Base-by-base conservation (phyloP, 805 yeast species). In the Zygotorulaspora chibaensis region DNA sequence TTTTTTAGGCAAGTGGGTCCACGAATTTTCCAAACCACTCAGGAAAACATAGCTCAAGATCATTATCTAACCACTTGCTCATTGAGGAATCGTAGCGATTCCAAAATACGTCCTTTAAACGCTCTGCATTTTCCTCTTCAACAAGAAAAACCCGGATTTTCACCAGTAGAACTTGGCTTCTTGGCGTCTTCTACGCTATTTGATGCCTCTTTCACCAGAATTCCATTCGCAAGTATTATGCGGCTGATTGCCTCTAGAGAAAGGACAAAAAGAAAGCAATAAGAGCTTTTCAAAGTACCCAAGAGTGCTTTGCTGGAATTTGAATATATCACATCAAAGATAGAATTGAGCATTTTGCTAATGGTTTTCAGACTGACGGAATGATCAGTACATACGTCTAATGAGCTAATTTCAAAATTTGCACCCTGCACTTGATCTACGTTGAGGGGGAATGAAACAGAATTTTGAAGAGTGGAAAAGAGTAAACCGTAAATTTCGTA, bases 401-500 rank as follows among this genome's bases (percentile, higher is more conserved):
- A 25, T 17, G 43, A 40, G 25, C 35, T 37, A 20, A 40, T 40
- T 11, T 35, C 15, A 16, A 40, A 40, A 15, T 40, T 36, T 12
- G 27, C 7, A 29, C 29, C 27, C 11, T 29, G 36, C 18, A 29
- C 11, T 17, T 30, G 28, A 17, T 16, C 9, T 29, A 12, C 13
- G 8, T 17, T 6, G 11, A 10, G 15, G 11, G 34, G 18, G 7
- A 23, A 17, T 16, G 36, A 28, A n/a, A 40, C 17, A 8, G 43
- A 40, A 5, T 25, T 36, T 40, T 40, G 43, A 30, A 40, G 37
- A 18, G 34, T 30, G 5, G 43, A 40, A 20, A 40, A 40, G 10
- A 40, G 27, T 13, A 40, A 6, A 28, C 35, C 43, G 16, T 40
- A 40, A 8, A 16, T 17, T 13, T 40, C 43, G 16, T 30, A 40